A percentile compares a stretch with the other conserved stretches of the same genome.
These are phyloP conservation scores for Rhododendron henanense DNA, from an alignment of 148 eudicot genomes.

Conservation along the genomic window DNA sequence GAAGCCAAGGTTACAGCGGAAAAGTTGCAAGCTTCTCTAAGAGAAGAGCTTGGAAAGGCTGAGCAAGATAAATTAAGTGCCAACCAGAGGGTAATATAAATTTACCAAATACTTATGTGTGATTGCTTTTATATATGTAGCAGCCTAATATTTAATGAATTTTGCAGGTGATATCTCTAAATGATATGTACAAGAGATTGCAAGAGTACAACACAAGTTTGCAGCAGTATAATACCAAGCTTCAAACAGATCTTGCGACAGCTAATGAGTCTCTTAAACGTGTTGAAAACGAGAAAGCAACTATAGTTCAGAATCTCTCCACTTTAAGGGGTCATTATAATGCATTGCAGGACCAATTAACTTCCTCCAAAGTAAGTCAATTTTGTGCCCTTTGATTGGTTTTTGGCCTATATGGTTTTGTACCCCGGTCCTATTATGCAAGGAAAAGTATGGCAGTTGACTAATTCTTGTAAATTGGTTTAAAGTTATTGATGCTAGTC, in stretches of 20 bases:
- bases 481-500: neutral
- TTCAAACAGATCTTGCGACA: constrained; percentile 61
- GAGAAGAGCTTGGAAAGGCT: constrained; percentile 49
- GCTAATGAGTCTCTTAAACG: constrained; percentile 53
- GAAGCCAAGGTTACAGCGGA: constrained; percentile 55
- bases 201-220: constrained; percentile 72
- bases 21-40: constrained; percentile 34
- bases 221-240: constrained; percentile 67
- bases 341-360: constrained; percentile 56
- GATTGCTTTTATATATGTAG: neutral
- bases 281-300: constrained; percentile 54
- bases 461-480: constrained; percentile 4
- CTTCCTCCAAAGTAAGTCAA: constrained; percentile 40
- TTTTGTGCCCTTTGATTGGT: neutral
- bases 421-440: neutral
- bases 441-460: neutral
- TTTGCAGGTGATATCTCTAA: constrained; percentile 43
- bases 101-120: neutral
- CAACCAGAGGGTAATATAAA: constrained; percentile 45
- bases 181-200: constrained; percentile 63
- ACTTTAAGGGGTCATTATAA: constrained; percentile 52
- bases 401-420: neutral
- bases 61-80: constrained; percentile 46
- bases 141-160: neutral
- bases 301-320: constrained; percentile 51